Conservation (phyloP, 1,284 basidiomycete species). For the Tilletia caries region DNA sequence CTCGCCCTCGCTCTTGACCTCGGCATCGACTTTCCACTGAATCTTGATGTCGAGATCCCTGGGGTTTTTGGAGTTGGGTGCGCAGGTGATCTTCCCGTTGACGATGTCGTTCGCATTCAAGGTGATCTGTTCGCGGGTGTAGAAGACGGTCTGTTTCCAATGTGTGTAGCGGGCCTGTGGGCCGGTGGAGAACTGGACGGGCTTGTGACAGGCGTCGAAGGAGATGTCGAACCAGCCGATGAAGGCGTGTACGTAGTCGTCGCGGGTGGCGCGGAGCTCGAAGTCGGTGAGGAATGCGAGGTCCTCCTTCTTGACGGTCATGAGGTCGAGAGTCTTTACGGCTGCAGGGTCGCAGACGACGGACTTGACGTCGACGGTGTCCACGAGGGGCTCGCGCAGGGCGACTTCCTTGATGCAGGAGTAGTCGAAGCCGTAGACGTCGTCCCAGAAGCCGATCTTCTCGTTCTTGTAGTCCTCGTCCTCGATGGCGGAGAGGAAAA, state of each 20-base stretch:
- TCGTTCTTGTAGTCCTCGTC: conserved; percentile 99
- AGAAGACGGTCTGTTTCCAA: conserved; percentile 55
- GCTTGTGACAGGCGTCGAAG: conserved; percentile 95
- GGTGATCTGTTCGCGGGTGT: conserved; percentile 48
- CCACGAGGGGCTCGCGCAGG: conserved; percentile 89
- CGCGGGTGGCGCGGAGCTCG: conserved; percentile 75
- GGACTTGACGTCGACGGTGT: conserved; percentile 68
- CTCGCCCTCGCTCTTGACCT: conserved; percentile 25
- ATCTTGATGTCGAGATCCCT: conserved; percentile 51
- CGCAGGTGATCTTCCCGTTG: conserved; percentile 40
- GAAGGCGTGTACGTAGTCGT: conserved; percentile 96
- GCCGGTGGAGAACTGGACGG: conserved; percentile 63
- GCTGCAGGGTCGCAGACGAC: conserved; percentile 52
- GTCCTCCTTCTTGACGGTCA: conserved; percentile 91
- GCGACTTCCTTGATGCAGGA: conserved; percentile 99
- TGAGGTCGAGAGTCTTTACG: conserved; percentile 68
- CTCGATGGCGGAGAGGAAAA: conserved; percentile 95
- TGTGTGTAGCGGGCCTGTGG: conserved; percentile 53
- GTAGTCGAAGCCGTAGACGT: conserved; percentile 99
- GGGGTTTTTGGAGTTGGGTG: conserved; percentile 48
- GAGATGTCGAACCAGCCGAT: conserved; percentile 98
- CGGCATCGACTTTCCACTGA: conserved; percentile 40
- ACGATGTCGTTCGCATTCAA: conserved; percentile 46
- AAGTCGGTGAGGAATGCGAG: conserved; percentile 81
- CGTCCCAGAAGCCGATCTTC: conserved; percentile 95